Base-by-base conservation (phyloP, 192 early-diverging fungal genomes). In the Umbelopsis isabellina region DNA sequence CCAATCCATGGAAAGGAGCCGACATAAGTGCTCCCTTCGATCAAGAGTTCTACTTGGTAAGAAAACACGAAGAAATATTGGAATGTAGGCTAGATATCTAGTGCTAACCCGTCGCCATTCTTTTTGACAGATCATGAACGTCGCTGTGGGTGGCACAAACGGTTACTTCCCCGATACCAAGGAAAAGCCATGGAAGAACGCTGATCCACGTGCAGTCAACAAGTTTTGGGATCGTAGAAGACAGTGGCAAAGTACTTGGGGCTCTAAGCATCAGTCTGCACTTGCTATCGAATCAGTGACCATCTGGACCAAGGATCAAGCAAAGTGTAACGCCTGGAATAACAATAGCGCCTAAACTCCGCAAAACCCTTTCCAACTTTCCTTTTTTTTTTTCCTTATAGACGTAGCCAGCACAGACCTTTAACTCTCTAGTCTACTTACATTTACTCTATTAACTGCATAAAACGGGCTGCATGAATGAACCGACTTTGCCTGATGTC, bases 231-330 rank as follows among this genome's bases (percentile, higher is more conserved):
- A 85, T 12, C 69, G 58, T 4, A 76, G 72, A 53, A 72, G 71
- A 5, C 68, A 79, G 23, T 90, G 89, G 89, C 69, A 81, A 45
- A 78, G 74, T 41, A 80, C 86, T 10, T 91, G 89, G 89, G 81
- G 79, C 27, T 18, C 50, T 22, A 80, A 75, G 33, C 69, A 80
- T 21, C 72, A 76, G 46, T 69, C 76, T 15, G 83, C 83, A 8
- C 67, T 84, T 5, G 83, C 83, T 13, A 71, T 84, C 22, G 78
- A 84, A 47, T 84, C 67, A 55, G 71, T 77, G 6, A 77, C 72
- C 22, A 66, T 77, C 37, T 77, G 75, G 75, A 72, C 75, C 33
- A 52, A 27, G 48, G 73, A 74, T 44, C 30, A 35, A 25, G 27
- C 55, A 61, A 61, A 35, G 18, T 61, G 37, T 10, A 41, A 41